Base-by-base conservation (phyloP, 129 eudicot genomes). In the Flaveria trinervia region DNA sequence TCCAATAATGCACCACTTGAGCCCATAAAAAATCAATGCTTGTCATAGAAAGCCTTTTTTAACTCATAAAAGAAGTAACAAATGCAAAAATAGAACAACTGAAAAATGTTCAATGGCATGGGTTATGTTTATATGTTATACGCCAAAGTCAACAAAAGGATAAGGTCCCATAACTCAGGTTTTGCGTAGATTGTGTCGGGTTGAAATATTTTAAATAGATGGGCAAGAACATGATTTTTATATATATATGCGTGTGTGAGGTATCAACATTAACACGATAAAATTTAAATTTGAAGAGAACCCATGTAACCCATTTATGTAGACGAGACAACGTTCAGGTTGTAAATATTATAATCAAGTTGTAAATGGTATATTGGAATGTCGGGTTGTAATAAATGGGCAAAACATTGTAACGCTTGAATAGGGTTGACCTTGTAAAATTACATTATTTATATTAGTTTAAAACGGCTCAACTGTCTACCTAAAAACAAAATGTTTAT, bases 1-100 rank as follows among this genome's bases (percentile, higher is more conserved):
- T 50, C 7, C 11, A 59, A 48, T 26, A 33, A 17, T 65, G 73
- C 57, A 50, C 60, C 82, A 64, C 30, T 50, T 33, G 64, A 49
- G 64, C 0, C 79, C 50, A 71, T 71, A 71, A 78, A 68, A 17
- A 57, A 18, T 20, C 33, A 44, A 69, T 59, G 65, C 41, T 57
- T 69, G 67, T 43, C 28, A 52, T 39, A 54, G 61, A 62, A 48
- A 48, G 48, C 54, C 50, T 25, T 41, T 41, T 1, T 12, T 17
- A 11, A 30, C 48, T 61, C 15, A 9, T 20, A 20, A 18, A 57
- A 22, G 3, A 57, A 26, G 18, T 61, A 39, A 12, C 12, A 13
- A 61, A 13, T 11, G n/a, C 36, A 61, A 26, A 61, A 61, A 11
- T n/a, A 44, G 30, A 16, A 18, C 17, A 23, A 18, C 5, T 5